Base-by-base conservation (phyloP, 2,329 filamentous ascomycete species). In the Ophiocordyceps camponoti-saundersi region DNA sequence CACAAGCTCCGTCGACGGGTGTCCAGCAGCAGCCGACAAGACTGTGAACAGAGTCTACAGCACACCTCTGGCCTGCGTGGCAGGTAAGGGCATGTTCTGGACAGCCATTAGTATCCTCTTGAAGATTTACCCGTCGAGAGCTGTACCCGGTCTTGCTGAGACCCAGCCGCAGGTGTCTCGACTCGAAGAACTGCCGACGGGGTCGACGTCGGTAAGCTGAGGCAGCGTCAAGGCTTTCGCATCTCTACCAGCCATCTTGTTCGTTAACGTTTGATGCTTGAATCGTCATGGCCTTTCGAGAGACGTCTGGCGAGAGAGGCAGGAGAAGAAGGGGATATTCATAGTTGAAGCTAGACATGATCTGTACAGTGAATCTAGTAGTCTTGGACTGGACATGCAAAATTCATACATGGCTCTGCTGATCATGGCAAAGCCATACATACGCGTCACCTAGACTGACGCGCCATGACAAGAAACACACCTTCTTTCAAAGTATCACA, bases 1-100 rank as follows among this genome's bases (percentile, higher is more conserved):
- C 36, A 30, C 53, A 55, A 6, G 22, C 44, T 6, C 41, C 48
- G 13, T 22, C 44, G 10, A 23, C 42, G 13, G 47, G 30, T 26
- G 42, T 52, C 52, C 52, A 53, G 44, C 53, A 55, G 43, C 53
- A 55, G 20, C 51, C 52, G 15, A 55, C 48, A n/a, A 55, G 46
- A 26, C 48, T 44, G n/a, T 50, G 49, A 36, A 20, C 32, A 2
- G 22, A 29, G 36, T 55, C 52, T 13, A 47, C 50, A 21, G 51
- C 52, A 21, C 53, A 55, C 18, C 34, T 49, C 48, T 55, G 53
- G 6, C 53, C 51, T 1, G 48, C 26, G 13, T 51, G 45, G 45
- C 53, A 55, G 2, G 50, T 51, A 21, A 55, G 43, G 10, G 53
- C 48, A 15, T 40, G 36, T 20, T 48, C 53, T 54, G n/a, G 11